Evolutionary conservation across 805 yeast genomes (phyloP), one percentile per base, ranked within the genome.

Genomic region (Brettanomyces custersianus): DNA sequence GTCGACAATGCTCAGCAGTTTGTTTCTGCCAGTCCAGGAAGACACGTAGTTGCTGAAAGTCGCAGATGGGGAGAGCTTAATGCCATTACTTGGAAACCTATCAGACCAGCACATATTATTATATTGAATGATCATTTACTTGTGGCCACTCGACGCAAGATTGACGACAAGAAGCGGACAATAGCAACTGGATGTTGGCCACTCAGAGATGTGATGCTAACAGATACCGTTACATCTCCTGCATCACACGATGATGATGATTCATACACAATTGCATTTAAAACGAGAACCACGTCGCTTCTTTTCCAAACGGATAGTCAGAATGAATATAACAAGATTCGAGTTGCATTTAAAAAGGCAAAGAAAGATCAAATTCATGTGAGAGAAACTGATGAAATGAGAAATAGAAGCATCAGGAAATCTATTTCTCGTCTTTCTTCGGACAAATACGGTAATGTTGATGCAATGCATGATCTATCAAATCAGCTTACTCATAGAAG

Each of bases 1-100:
- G 94, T 88, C 12, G 95, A 88, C 44, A 94, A 95, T n/a, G 87
- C 94, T 1, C 88, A 83, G 47, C 82, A 82, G 49, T 74, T 70
- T 40, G 65, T 87, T 26, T 81, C 86, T 16, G 74, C 83, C 2
- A 55, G 72, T 6, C 85, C 88, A 0, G 92, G 88, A 4, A 69
- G 95, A 34, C 95, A 86, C 55, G 72, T 87, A 2, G 60, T 85
- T 15, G 71, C 77, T 8, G 92, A 87, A 47, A 76, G 86, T 52
- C 80, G 81, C 3, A 70, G 87, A 33, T 88, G 96, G 96, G 74
- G 71, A 39, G 95, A 87, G 56, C 61, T 88, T 40, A 87, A 86
- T 49, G 74, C 81, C 3, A 87, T 92, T 0, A 85, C 94, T 10
- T 76, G 85, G 73, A 84, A 84, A 53, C 79, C 87, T 1, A 65